These are phyloP conservation scores for Vickermania spadyakhi DNA, from an alignment of 208 protist genomes.

Conservation along the genomic window DNA sequence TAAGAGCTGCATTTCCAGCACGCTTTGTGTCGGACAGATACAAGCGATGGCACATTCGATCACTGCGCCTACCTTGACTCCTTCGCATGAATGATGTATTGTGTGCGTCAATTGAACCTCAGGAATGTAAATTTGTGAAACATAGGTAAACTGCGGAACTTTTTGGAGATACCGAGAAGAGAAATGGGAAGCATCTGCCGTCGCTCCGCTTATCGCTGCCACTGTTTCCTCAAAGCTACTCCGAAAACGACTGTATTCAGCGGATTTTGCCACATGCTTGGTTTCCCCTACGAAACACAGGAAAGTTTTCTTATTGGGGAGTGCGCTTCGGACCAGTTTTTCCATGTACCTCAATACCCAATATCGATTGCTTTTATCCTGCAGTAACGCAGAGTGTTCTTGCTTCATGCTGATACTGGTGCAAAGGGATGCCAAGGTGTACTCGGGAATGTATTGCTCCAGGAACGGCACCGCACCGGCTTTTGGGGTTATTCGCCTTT, in stretches of 20 bases:
- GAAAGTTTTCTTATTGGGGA: constrained; percentile 12
- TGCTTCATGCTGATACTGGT: constrained; percentile 75
- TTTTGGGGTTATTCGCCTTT: background rate
- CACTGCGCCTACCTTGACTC: constrained; percentile 61
- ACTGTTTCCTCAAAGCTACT: background rate
- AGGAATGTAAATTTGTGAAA: constrained; percentile 77
- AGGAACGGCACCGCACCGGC: constrained; percentile 2
- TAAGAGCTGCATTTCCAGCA: constrained; percentile 45
- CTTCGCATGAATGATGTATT: constrained; percentile 37
- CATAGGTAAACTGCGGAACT: constrained; percentile 14
- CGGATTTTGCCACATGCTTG: constrained; percentile 44
- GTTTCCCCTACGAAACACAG: constrained; percentile 69
- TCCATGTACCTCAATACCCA: constrained; percentile 66
- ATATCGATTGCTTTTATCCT: constrained; percentile 74
- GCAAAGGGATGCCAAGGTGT: constrained; percentile 75
- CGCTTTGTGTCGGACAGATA: constrained; percentile 56
- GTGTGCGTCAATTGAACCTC: constrained; percentile 73
- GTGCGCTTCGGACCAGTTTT: constrained; percentile 9
- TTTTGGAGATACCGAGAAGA: background rate
- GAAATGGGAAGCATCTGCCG: background rate
- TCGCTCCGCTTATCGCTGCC: background rate
- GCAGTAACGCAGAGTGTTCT: constrained; percentile 68
- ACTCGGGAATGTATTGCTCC: constrained; percentile 53
- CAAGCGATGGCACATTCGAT: constrained; percentile 51
- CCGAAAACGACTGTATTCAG: constrained; percentile 39